Evolutionary conservation across 169 alveolate genomes (phyloP), one percentile per base, ranked within the genome.

Genomic region (Plasmodium relictum): DNA sequence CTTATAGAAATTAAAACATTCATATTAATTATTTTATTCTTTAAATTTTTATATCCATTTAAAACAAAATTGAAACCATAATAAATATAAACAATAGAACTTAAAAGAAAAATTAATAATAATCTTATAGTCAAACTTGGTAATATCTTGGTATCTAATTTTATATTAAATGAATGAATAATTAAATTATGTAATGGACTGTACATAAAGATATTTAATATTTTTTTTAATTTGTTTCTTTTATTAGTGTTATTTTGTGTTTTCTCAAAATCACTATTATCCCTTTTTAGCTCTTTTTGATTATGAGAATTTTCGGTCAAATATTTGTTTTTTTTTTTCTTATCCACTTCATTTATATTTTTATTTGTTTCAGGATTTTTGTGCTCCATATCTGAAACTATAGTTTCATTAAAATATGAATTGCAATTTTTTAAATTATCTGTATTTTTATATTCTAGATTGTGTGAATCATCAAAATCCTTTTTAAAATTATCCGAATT

Each of bases 11-110:
- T 68, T 66, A 80, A 80, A 54, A 65, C 90, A 50, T 80, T 80
- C 90, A 80, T 80, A 58, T 66, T 80, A 20, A 80, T 80, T 54
- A 80, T 80, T 24, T 62, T 62, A 61, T 80, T 80, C 73, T 80
- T 80, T 65, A 80, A 80, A 80, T 66, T 80, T 20, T 66, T 80
- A 50, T 80, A 80, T 50, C 90, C 90, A 61, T 45, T 80, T 20
- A 80, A 8, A 18, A 80, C 61, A 68, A 80, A 80, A 61, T 56
- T 45, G 52, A 66, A 80, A 14, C 90, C 90, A 70, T 61, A 80
- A 80, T 66, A 80, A 1, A 80, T 8, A 58, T 80, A 80, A 37
- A 80, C 71, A 80, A 80, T 37, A 10, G 90, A 80, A 10, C 83
- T 66, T 68, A 80, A 70, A 39, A 80, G 20, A 61, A 66, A 80